Evolutionary conservation across 1,284 basidiomycete species (phyloP), one percentile per base, ranked within the genome.

Genomic region (Sporisorium exsertum): DNA sequence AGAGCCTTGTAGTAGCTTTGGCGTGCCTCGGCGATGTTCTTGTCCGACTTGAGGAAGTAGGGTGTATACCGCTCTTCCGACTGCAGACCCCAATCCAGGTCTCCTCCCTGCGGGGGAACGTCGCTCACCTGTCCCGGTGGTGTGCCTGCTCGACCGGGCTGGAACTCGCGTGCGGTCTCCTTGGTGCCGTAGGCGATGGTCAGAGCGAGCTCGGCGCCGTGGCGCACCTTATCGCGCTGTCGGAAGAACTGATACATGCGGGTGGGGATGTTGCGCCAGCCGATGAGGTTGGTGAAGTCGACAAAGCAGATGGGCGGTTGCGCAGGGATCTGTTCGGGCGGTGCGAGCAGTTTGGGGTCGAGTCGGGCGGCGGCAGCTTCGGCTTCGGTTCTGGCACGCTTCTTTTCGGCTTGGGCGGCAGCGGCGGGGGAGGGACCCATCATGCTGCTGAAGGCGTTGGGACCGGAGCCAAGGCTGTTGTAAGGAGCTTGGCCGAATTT

Each of bases 231-330:
- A 59, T 90, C 87, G n/a, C 94, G 91, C 84, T 93, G 91, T 82
- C 94, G 95, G 88, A 97, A 98, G 87, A 94, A 96, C 79, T 92
- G 92, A 89, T 90, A 91, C 61, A 97, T 90, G 92, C 97, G 95
- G 74, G 90, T 87, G 5, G 95, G 95, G 69, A 97, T 91, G 82
- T 94, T 93, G 43, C 88, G 89, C 86, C 97, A 90, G 16, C 96
- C 95, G 62, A 97, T 89, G 77, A 92, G 89, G 82, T 96, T 92
- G 59, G 90, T 89, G 87, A 93, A 97, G n/a, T 93, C 90, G 35
- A 97, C 91, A 62, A 97, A 89, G 56, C 95, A 90, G 63, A 97
- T 87, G 2, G 95, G 92, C 0, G 95, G 92, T 57, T 92, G 91
- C 0, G 90, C 88, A 2, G 94, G 93, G 54, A 97, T 89, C 7